Evolutionary conservation across 2,329 filamentous ascomycete species (phyloP).

Genomic region (Venturia nashicola): DNA sequence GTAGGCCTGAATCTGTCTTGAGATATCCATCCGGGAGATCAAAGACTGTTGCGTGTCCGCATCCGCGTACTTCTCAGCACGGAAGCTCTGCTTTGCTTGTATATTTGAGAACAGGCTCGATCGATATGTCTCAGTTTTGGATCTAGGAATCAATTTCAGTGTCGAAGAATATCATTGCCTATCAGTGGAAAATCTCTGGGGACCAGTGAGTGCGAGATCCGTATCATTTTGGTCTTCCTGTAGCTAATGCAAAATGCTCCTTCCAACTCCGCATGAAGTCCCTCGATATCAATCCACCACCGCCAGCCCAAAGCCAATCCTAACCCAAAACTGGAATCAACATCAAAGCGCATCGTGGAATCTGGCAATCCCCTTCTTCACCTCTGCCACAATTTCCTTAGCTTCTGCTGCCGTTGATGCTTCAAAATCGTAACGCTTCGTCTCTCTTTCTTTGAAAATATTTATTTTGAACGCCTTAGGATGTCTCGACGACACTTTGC

Average conservation of each 20-base stretch:
- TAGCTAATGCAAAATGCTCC: neutral
- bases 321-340: neutral
- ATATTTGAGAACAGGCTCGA: neutral
- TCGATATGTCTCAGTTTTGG: too few relatives aligned
- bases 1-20: neutral
- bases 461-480: conserved; percentile 70
- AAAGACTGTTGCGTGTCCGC: neutral
- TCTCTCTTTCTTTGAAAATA: conserved; percentile 64
- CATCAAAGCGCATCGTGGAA: neutral
- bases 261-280: neutral
- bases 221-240: neutral
- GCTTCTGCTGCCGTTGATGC: conserved; percentile 61
- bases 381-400: conserved; percentile 64
- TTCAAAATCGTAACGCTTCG: conserved; percentile 77
- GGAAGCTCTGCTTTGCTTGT: neutral
- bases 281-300: neutral
- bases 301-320: neutral
- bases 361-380: conserved; percentile 60
- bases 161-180: too few relatives aligned
- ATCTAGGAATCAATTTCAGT: too few relatives aligned
- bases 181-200: neutral
- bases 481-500: conserved; percentile 69
- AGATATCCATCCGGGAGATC: neutral
- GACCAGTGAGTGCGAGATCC: neutral
- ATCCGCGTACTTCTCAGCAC: neutral